A percentile compares a stretch with the other conserved stretches of the same genome.
Conservation (phyloP, 169 alveolate genomes). For the Cryptosporidium andersoni region DNA sequence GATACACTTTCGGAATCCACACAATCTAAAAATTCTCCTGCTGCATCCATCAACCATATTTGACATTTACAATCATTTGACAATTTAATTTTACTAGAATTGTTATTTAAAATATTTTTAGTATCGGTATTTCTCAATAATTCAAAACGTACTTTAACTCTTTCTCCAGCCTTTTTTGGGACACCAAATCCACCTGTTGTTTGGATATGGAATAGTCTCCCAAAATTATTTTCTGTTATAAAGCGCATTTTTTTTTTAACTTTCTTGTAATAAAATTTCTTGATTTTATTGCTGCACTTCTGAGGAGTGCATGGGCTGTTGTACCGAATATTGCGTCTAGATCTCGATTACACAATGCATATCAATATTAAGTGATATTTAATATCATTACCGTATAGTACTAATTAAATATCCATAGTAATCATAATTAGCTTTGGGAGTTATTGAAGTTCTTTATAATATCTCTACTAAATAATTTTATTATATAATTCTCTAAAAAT, state of each 20-base stretch:
- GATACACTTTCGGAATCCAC: constrained; percentile 11
- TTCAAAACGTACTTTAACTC: constrained; percentile 36
- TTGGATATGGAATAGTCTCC: constrained; percentile 29
- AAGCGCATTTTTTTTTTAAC: background rate
- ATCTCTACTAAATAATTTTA: too few relatives aligned
- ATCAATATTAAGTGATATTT: background rate
- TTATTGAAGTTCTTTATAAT: too few relatives aligned
- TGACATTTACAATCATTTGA: constrained; percentile 43
- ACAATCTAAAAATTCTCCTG: constrained; percentile 61
- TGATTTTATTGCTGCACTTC: background rate
- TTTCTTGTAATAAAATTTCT: background rate
- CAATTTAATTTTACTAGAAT: constrained; percentile 2
- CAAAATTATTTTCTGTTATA: constrained; percentile 45
- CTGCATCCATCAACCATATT: constrained; percentile 62
- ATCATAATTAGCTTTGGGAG: too few relatives aligned
- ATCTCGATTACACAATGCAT: background rate
- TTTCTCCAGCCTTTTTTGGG: constrained; percentile 61
- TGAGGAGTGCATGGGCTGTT: background rate
- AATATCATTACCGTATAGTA: background rate
- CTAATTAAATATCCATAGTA: too few relatives aligned
- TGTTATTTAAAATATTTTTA: background rate
- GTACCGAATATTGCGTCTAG: background rate
- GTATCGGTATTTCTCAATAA: background rate
- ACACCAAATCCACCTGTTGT: constrained; percentile 34
- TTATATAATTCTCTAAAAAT: too few relatives aligned